A percentile compares a stretch with the other conserved stretches of the same genome.
Evolutionary conservation across 2,329 filamentous ascomycete species (phyloP).

Genomic region (Cercospora zeae-maydis): DNA sequence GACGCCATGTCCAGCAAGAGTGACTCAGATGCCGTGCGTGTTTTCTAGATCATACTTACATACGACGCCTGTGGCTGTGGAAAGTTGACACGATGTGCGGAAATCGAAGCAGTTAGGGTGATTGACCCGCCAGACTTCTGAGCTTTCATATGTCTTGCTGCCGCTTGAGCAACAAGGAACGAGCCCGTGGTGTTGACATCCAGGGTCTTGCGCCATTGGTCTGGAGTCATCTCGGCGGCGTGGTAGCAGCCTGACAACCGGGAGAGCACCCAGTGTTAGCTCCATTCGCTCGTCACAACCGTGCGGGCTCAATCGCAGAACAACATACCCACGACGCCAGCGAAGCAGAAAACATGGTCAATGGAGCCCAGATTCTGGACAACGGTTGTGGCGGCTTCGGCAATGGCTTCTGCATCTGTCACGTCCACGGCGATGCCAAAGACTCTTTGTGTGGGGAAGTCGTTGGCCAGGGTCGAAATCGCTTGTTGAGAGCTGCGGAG

Average conservation of each 20-base stretch:
- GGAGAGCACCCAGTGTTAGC: background rate
- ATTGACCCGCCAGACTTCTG: slow-evolving; percentile 57
- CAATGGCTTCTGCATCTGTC: slow-evolving; percentile 51
- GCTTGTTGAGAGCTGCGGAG: slow-evolving; percentile 39
- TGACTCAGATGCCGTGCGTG: background rate
- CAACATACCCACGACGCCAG: slow-evolving; percentile 60
- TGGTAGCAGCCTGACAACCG: slow-evolving; percentile 45
- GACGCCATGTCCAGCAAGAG: background rate
- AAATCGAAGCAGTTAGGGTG: slow-evolving; percentile 64
- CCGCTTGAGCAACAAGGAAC: slow-evolving; percentile 67
- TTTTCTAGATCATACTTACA: background rate
- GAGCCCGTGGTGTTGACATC: slow-evolving; percentile 70
- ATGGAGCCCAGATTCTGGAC: slow-evolving; percentile 49
- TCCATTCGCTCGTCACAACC: background rate
- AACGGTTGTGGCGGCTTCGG: slow-evolving; percentile 42
- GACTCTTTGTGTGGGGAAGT: slow-evolving; percentile 56
- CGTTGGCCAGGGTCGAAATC: slow-evolving; percentile 47
- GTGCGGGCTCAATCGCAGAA: background rate
- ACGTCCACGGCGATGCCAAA: slow-evolving; percentile 56
- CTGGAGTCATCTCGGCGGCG: slow-evolving; percentile 56
- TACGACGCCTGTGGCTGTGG: slow-evolving; percentile 70
- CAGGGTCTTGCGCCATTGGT: slow-evolving; percentile 60
- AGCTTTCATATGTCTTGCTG: slow-evolving; percentile 53
- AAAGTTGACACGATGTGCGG: slow-evolving; percentile 65
- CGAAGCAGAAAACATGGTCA: slow-evolving; percentile 61